Conservation (phyloP, 345 rosid species). For the Fremontodendron californicum region DNA sequence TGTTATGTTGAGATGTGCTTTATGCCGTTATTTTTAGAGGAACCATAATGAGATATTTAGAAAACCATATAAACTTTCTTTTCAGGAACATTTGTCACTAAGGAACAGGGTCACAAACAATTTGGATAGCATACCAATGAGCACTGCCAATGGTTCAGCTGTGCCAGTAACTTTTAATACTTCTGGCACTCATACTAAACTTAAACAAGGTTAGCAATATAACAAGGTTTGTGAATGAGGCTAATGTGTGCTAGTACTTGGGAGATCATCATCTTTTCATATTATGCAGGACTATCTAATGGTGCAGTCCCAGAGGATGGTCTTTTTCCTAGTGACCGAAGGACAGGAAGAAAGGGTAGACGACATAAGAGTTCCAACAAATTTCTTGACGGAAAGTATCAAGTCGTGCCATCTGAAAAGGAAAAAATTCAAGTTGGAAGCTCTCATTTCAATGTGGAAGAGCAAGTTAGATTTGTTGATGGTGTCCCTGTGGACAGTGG, state of each 20-base stretch:
- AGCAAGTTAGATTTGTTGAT: conserved; percentile 27
- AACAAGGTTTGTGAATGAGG: conserved; percentile 10
- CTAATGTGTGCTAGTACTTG: neutral
- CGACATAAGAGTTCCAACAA: conserved; percentile 64
- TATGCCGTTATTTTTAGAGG: neutral
- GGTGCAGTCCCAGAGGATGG: conserved; percentile 43
- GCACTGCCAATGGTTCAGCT: conserved; percentile 26
- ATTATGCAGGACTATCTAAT: conserved; percentile 39
- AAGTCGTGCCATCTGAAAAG: conserved; percentile 37
- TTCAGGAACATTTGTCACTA: conserved; percentile 38
- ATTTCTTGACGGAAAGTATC: conserved; percentile 49
- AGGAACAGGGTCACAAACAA: conserved; percentile 33
- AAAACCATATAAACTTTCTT: conserved; percentile 14
- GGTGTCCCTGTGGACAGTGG: conserved; percentile 30
- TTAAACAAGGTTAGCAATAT: conserved; percentile 46
- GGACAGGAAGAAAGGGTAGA: conserved; percentile 66
- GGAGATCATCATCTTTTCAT: conserved; percentile 11
- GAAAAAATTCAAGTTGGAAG: conserved; percentile 41
- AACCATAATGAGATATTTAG: neutral
- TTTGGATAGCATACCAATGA: conserved; percentile 29
- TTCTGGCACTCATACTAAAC: conserved; percentile 30
- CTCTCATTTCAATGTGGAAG: conserved; percentile 17
- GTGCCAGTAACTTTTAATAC: conserved; percentile 20
- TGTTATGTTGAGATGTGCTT: neutral
- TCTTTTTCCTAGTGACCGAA: conserved; percentile 41